These are phyloP conservation scores for Rhizomucor pusillus DNA, from an alignment of 371 early-diverging fungal genomes.

Conservation along the genomic window DNA sequence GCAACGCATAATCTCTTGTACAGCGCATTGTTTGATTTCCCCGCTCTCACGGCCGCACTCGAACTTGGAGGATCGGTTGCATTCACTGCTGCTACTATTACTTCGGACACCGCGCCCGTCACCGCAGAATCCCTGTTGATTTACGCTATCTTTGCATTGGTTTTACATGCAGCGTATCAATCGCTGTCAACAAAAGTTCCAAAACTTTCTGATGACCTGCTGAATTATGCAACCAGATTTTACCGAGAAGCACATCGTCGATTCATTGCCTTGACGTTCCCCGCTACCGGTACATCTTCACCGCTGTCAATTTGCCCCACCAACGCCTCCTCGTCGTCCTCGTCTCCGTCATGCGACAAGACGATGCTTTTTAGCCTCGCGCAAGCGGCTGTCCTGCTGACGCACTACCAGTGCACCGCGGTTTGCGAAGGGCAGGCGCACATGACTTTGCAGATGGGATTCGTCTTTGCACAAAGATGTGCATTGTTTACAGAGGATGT, in stretches of 20 bases:
- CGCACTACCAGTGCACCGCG: slow-evolving; percentile 37
- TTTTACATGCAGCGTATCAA: slow-evolving; percentile 32
- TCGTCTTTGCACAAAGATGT: slow-evolving; percentile 15
- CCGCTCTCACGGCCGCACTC: not conserved
- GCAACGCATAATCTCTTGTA: slow-evolving; percentile 30
- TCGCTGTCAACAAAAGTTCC: slow-evolving; percentile 12
- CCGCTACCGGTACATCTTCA: too few relatives aligned
- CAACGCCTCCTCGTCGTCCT: too few relatives aligned
- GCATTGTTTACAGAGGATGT: too few relatives aligned
- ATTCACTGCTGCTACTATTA: not conserved
- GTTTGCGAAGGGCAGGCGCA: slow-evolving; percentile 33
- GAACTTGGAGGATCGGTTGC: slow-evolving; percentile 5
- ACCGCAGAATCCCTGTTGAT: slow-evolving; percentile 10
- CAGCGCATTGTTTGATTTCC: slow-evolving; percentile 23
- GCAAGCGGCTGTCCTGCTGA: slow-evolving; percentile 27
- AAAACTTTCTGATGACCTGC: slow-evolving; percentile 9
- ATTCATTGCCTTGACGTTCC: slow-evolving; percentile 25
- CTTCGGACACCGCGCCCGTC: not conserved
- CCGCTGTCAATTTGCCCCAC: too few relatives aligned
- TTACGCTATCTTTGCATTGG: slow-evolving; percentile 28
- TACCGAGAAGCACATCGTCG: slow-evolving; percentile 30
- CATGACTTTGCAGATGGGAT: slow-evolving; percentile 20
- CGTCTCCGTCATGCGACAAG: too few relatives aligned
- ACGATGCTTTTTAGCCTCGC: slow-evolving; percentile 15
- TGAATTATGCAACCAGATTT: slow-evolving; percentile 13